Evolutionary conservation across 805 yeast species (phyloP).

Genomic region (Pachysolen tannophilus): DNA sequence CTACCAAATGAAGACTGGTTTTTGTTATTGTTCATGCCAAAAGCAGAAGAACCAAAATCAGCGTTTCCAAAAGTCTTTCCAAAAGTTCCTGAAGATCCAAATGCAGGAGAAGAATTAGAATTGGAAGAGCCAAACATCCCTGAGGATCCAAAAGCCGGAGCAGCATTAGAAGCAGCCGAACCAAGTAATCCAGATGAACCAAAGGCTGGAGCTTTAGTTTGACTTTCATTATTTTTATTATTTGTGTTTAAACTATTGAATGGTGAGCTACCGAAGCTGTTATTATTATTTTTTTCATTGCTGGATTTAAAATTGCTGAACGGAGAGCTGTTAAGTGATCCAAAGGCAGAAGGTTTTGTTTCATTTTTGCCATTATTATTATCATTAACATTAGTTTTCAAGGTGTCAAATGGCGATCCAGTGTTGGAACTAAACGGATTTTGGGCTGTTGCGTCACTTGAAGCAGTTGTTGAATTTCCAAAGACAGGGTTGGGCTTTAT

Average conservation of each 20-base stretch:
- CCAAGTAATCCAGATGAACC: conserved; percentile 12
- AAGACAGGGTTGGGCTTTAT: background rate
- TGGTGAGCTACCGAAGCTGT: no score
- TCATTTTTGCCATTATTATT: background rate
- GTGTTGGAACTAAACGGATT: background rate
- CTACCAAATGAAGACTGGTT: background rate
- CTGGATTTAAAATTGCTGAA: no score
- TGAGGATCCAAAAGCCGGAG: conserved; percentile 8
- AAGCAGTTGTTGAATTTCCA: background rate
- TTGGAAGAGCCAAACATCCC: background rate
- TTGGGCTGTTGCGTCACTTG: background rate
- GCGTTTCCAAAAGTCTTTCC: background rate
- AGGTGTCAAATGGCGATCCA: background rate
- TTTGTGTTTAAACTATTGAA: no score
- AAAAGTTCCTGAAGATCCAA: background rate
- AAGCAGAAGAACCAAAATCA: no score
- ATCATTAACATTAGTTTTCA: no score
- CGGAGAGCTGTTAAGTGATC: no score
- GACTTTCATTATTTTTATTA: no score
- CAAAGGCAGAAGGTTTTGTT: no score
- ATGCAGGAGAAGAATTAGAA: no score
- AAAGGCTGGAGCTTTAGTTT: background rate
- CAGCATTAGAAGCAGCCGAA: no score
- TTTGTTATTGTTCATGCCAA: no score
- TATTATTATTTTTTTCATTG: no score